Base-by-base conservation (phyloP, 129 eudicot species). In the Artemisia argyi region DNA sequence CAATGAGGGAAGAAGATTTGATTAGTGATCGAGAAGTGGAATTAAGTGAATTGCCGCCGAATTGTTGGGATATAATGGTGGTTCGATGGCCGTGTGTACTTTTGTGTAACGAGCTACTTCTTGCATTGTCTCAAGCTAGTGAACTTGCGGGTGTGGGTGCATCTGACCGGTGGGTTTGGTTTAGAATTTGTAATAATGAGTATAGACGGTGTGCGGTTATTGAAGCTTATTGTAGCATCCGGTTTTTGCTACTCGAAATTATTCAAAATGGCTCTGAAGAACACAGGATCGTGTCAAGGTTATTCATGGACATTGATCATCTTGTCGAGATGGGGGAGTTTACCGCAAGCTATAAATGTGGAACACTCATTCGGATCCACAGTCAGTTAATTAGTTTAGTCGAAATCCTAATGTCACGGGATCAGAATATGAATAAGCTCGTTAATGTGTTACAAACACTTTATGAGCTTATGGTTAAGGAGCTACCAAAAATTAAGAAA, bases 71-170 rank as follows among this genome's bases (percentile, higher is more conserved):
- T 13, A 89, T 93, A n/a, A 87, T 82, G 80, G 98, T 93, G 71
- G 80, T 93, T 61, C 88, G 98, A 3, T 93, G 98, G 98, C 98
- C 98, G 11, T 93, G 98, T 81, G 69, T 82, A 22, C 86, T 93
- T 44, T 83, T 93, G 11, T 84, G 96, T 76, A 93, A 93, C 11
- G 98, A 93, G 85, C 85, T 93, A 2, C 86, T 85, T 35, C 88
- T 93, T 11, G 91, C 96, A 26, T 76, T 93, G 47, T 84, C 57
- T 77, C 96, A 93, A 61, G 96, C 95, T 0, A 68, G 70, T 42
- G 98, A 93, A 71, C 80, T 85, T 16, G 82, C 66, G 7, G 77
- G 83, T 16, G 82, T 64, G 7, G 77, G 83, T 74, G 83, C 84
- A 56, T 82, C 82, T 47, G 96, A 89, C 77, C 79, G 87, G 68